Evolutionary conservation across 1,284 basidiomycete genomes (phyloP).

Genomic region (Spongispora temasekensis): DNA sequence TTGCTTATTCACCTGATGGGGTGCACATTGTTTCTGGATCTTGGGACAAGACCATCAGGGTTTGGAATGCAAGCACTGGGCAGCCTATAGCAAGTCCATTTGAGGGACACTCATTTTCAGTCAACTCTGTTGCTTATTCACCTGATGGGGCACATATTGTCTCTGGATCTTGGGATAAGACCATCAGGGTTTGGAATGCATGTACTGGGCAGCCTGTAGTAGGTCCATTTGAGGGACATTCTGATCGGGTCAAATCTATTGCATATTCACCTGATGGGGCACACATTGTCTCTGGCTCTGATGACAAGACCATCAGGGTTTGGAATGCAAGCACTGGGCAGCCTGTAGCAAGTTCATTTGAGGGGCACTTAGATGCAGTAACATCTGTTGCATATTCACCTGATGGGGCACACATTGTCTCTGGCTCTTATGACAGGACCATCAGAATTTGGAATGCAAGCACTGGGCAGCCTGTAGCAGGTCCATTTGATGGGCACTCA

Average conservation of each 20-base stretch:
- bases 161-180: background rate
- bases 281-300: background rate
- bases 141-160: background rate
- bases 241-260: background rate
- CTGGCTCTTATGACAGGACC: background rate
- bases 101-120: too few species aligned
- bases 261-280: background rate
- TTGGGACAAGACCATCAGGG: too few species aligned
- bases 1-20: too few species aligned
- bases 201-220: background rate
- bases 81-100: too few species aligned
- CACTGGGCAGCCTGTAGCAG: background rate
- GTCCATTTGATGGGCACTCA: background rate
- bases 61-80: too few species aligned
- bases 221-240: background rate
- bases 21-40: too few species aligned
- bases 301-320: background rate
- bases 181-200: background rate
- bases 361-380: accelerated
- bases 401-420: background rate
- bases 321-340: background rate
- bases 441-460: background rate
- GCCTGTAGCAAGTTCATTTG: background rate
- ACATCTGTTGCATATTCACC: background rate
- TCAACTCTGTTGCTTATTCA: background rate